Base-by-base conservation (phyloP, 2,329 filamentous ascomycete genomes). In the Elsinoe perseae region DNA sequence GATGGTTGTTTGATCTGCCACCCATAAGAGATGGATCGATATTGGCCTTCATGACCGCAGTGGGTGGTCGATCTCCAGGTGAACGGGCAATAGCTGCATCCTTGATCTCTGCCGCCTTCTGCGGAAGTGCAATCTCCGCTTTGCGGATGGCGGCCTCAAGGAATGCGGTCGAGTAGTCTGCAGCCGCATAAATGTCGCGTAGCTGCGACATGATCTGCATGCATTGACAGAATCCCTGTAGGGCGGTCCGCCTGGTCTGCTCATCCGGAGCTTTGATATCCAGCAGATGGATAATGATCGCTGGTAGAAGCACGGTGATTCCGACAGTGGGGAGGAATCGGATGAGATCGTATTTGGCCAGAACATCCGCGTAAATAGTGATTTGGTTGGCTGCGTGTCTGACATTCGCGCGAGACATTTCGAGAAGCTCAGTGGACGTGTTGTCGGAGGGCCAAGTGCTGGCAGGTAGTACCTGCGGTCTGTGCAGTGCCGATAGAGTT, bases 101-200 rank as follows among this genome's bases (percentile, higher is more conserved):
- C 48, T 65, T 66, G 43, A 66, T 56, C 54, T 68, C 64, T 34
- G 64, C 62, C 27, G 64, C 44, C 54, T 64, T 66, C 54, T 67
- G 65, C 2, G 79, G 80, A 36, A 89, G 76, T 56, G 87, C 83
- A 60, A 93, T 90, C 57, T 87, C 84, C 7, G 89, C 89, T 73
- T 95, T 95, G 60, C 87, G 84, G 60, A 95, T 86, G 0, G 90
- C 89, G 1, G 90, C 89, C 68, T 95, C 89, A n/a, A 96, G 78
- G 74, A 96, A 96, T 2, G 88, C 88, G 0, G 88, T 92, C n/a
- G 89, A 90, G 65, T 93, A 95, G 70, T 96, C 91, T n/a, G 92
- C 92, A 0, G 91, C 90, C 0, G 90, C 85, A 66, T 97, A 96
- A 27, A 90, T 88, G 66, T 95, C 89, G 34, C 90, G 83, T 16